These are phyloP conservation scores for Thermoascus crustaceus DNA, from an alignment of 2,329 filamentous ascomycete genomes.

Conservation along the genomic window DNA sequence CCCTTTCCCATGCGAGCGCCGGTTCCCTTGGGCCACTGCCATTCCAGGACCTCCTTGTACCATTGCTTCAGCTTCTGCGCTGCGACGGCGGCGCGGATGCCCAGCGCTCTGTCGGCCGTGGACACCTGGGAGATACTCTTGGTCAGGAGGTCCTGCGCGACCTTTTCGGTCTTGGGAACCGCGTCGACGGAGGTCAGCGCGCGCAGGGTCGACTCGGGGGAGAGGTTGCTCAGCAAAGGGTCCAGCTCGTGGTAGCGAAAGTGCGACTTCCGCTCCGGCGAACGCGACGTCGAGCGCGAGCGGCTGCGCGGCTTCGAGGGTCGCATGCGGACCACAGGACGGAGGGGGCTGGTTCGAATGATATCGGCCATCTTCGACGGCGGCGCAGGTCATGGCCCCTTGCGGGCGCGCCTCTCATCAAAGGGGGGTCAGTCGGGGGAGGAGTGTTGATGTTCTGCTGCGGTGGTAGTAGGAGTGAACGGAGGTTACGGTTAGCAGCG, in stretches of 20 bases:
- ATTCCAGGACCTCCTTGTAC: slow-evolving; percentile 50
- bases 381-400: slow-evolving; percentile 1
- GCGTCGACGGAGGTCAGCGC: slow-evolving; percentile 40
- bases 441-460: no score
- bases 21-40: slow-evolving; percentile 46
- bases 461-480: neutral
- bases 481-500: no score
- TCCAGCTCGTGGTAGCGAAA: slow-evolving; percentile 34
- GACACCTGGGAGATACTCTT: slow-evolving; percentile 49
- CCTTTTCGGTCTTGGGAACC: slow-evolving; percentile 29
- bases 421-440: no score
- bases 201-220: slow-evolving; percentile 46
- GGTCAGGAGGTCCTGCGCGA: slow-evolving; percentile 33
- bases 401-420: neutral
- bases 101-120: slow-evolving; percentile 49
- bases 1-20: slow-evolving; percentile 34
- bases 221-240: slow-evolving; percentile 45
- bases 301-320: slow-evolving; percentile 19
- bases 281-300: slow-evolving; percentile 30
- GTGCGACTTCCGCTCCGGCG: slow-evolving; percentile 28
- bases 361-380: slow-evolving; percentile 12
- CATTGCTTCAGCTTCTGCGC: slow-evolving; percentile 52
- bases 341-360: slow-evolving; percentile 22
- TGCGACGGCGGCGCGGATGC: slow-evolving; percentile 50
- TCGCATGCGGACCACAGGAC: slow-evolving; percentile 21